Base-by-base conservation (phyloP, 1,139 yeast genomes). In the Debaryomyces nepalensis region DNA sequence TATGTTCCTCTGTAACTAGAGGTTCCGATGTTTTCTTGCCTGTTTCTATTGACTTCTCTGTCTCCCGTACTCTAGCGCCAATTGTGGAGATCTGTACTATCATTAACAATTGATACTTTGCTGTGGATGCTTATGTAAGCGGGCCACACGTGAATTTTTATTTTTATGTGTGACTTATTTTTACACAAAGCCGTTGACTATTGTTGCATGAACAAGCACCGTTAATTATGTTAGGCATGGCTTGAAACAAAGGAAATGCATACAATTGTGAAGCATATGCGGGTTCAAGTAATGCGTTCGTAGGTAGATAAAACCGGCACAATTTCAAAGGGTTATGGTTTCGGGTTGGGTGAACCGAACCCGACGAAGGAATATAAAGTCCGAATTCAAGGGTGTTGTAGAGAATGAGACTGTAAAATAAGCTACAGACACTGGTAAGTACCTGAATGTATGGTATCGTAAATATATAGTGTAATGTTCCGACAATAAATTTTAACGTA, bases 111-210 rank as follows among this genome's bases (percentile, higher is more conserved):
- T 10, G 18, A 29, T 29, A 16, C 16, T 16, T 29, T 29, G 32
- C 32, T 29, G 21, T 29, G 32, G 20, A 29, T 16, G 32, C 9
- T 29, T 29, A 29, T 29, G 32, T 29, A 29, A 29, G 15, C 32
- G 20, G 11, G 18, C 12, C 5, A 16, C 19, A 29, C 15, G 18
- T 29, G 15, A 16, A 19, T 29, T 29, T 29, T 29, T 15, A 16
- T 29, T 29, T 29, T 10, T 12, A 26, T 8, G 10, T 29, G 20
- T 4, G 31, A 27, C 2, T 7, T 2, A 4, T 27, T 15, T 27
- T 15, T 4, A 29, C 32, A 18, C 32, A 29, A 29, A 29, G 21
- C 14, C 12, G 20, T 16, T 10, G 22, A 29, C 10, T 16, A 15
- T 27, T 27, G 16, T 15, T 4, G 16, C 10, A 8, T 7, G 16